Evolutionary conservation across 768 basidiomycete species (phyloP), one percentile per base, ranked within the genome.

Genomic region (Neoboletus subvelutipes): DNA sequence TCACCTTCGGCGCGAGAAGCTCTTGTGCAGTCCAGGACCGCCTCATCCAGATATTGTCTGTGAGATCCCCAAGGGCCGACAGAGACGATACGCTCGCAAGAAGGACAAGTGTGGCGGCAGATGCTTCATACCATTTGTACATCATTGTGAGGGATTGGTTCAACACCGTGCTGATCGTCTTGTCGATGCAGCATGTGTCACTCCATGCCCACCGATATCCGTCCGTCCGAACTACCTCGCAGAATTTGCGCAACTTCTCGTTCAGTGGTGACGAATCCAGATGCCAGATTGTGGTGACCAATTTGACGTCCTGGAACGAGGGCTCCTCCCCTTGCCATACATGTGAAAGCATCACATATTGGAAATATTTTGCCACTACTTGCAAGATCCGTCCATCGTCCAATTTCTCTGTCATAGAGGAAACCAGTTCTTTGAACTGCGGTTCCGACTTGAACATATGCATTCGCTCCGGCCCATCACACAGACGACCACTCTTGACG

Each of bases 331-430:
- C 45, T 46, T 46, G 12, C 45, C 45, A 46, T 20, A 46, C 46
- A 15, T 47, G 29, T 8, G 46, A 57, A 22, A 55, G 34, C 10
- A 15, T 56, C 17, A 56, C 55, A 13, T 56, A 56, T n/a, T 28
- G 15, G 17, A 56, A 56, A 29, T 55, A 55, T 20, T 41, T 24
- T 8, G 13, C 37, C 5, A 55, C 56, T 2, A n/a, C 37, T 10
- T n/a, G 31, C 13, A 5, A 4, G 24, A 41, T 33, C 4, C 15
- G 20, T 17, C 1, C 18, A 2, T 34, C 3, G 37, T 48, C 39
- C 15, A 28, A 28, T 1, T 13, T 12, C 18, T 5, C 4, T 0
- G 22, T 24, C 43, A 57, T 46, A 3, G 52, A 55, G 10, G 31
- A 54, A 31, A 54, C 28, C 7, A 54, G 28, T 50, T 37, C 36